Evolutionary conservation across 176 grass and related monocot genomes (phyloP).

Genomic region (Rhynchospora tenuis): DNA sequence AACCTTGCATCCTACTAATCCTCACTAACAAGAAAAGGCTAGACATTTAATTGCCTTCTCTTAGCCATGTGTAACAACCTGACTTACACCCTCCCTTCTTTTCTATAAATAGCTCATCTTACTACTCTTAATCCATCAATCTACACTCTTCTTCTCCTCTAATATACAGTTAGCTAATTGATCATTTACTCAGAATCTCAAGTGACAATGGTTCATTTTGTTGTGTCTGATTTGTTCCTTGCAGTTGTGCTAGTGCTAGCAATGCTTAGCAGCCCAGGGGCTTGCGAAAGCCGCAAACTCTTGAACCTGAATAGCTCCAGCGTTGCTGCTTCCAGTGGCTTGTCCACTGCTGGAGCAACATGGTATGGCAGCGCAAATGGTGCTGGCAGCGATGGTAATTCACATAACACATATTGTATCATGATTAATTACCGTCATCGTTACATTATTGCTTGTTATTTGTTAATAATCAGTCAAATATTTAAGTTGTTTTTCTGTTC

Average conservation of each 20-base stretch:
- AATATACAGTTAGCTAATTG: not conserved
- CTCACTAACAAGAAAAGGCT: slow-evolving; percentile 24
- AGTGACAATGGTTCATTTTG: not conserved
- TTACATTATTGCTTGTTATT: not conserved
- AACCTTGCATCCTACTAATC: not conserved
- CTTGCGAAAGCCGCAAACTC: slow-evolving; percentile 23
- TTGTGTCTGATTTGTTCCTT: slow-evolving; percentile 4
- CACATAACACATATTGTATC: not conserved
- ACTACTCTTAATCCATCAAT: not conserved
- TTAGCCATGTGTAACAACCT: slow-evolving; percentile 25
- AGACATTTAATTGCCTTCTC: not conserved
- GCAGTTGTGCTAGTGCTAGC: not conserved
- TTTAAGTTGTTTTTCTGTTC: not conserved
- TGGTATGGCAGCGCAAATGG: slow-evolving; percentile 72
- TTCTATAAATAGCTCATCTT: slow-evolving; percentile 23
- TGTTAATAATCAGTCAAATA: not conserved
- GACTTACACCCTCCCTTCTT: not conserved
- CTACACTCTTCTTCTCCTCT: not conserved
- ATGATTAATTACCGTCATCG: not conserved
- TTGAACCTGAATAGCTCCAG: slow-evolving; percentile 14
- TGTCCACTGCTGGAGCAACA: slow-evolving; percentile 57
- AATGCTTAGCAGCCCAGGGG: slow-evolving; percentile 3
- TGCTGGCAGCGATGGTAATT: slow-evolving; percentile 67
- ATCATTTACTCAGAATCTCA: not conserved
- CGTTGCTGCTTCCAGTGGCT: slow-evolving; percentile 22